phyloP scores from a whole-genome alignment of 2,329 filamentous ascomycete genomes.

The Ustulina deusta region DNA sequence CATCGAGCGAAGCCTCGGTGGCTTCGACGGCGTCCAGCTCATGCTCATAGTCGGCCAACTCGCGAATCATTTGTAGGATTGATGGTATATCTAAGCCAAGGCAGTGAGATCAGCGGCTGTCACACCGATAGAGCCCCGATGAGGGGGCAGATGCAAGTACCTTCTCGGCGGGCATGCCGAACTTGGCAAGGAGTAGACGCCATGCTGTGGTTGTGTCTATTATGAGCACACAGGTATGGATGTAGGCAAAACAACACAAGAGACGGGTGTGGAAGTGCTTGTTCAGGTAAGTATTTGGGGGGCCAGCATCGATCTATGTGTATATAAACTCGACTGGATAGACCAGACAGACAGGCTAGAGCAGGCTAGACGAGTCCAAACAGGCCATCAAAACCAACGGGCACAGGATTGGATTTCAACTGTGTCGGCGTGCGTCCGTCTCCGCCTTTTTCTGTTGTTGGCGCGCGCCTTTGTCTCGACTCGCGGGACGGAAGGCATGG shows the following conservation, averaged over 20 bases:
- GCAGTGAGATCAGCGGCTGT: constrained; percentile 28
- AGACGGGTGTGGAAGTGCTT: not conserved
- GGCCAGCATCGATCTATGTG: not conserved
- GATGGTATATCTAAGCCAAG: constrained; percentile 74
- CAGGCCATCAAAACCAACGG: not conserved
- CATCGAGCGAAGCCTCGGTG: constrained; percentile 77
- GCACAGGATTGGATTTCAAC: not conserved
- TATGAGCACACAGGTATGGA: not conserved
- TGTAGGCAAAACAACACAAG: not conserved
- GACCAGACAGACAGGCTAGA: too few relatives aligned
- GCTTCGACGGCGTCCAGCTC: constrained; percentile 80
- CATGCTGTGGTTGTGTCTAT: constrained; percentile 45
- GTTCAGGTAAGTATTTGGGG: not conserved
- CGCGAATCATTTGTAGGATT: constrained; percentile 86
- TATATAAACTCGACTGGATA: not conserved
- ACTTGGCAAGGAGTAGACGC: constrained; percentile 54
- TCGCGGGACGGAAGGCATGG: constrained; percentile 10
- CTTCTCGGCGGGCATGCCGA: constrained; percentile 70
- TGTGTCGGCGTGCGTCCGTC: too few relatives aligned
- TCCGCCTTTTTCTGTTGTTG: not conserved
- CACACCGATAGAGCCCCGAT: constrained; percentile 13
- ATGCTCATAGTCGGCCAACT: constrained; percentile 89
- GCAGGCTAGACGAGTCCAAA: too few relatives aligned
- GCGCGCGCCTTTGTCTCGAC: constrained; percentile 29
- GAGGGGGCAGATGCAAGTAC: constrained; percentile 51